A percentile compares a stretch with the other conserved stretches of the same genome.
Conservation (phyloP, 192 early-diverging fungal species). For the Piromyces sp. region DNA sequence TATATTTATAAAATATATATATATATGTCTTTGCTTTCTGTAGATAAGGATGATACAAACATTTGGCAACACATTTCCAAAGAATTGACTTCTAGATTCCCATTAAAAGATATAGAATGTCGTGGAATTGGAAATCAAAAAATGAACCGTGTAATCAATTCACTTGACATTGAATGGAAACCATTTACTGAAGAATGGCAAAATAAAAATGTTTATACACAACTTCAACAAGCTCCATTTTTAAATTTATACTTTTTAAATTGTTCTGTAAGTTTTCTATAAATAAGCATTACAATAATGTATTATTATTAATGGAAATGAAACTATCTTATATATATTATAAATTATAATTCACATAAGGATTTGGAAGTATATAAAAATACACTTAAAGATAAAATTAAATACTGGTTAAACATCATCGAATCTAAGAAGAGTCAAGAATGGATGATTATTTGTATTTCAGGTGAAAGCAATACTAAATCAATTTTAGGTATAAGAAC, state of each 20-base stretch:
- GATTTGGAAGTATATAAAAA: constrained; percentile 60
- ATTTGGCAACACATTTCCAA: not conserved
- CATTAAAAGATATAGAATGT: not conserved
- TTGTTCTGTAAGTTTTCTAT: not conserved
- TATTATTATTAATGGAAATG: no score
- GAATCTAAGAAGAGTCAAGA: constrained; percentile 66
- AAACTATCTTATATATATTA: no score
- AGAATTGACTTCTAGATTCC: not conserved
- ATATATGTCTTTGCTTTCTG: no score
- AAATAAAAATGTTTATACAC: not conserved
- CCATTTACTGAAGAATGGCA: not conserved
- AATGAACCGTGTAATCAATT: not conserved
- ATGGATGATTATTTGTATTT: constrained; percentile 71
- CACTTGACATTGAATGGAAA: not conserved
- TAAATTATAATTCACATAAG: constrained; percentile 12
- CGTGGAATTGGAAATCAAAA: not conserved
- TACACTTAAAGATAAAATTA: constrained; percentile 43
- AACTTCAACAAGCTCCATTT: not conserved
- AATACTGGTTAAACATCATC: constrained; percentile 59
- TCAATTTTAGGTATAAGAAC: constrained; percentile 26
- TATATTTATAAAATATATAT: no score
- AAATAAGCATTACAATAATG: no score
- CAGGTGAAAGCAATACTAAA: constrained; percentile 13
- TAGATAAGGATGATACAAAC: not conserved
- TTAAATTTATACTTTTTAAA: not conserved